phyloP scores from a whole-genome alignment of 495 filamentous ascomycete species.

The Pyrenula massariospora region DNA sequence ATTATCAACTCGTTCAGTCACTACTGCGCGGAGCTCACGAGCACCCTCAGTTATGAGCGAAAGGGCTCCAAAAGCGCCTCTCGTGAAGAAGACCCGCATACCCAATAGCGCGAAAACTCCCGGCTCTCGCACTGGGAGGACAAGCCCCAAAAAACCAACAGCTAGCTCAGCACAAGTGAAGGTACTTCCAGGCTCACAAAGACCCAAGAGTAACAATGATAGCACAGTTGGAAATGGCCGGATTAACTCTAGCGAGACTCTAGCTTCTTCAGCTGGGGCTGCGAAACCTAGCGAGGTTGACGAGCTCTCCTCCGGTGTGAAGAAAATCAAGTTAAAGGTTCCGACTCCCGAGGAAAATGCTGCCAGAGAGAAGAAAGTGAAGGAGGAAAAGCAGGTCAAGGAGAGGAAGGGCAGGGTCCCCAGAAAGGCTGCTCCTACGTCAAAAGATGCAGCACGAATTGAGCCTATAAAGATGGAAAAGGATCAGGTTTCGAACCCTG shows the following conservation, averaged over 20 bases:
- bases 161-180: background rate
- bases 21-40: constrained; percentile 4
- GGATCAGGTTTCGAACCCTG: background rate
- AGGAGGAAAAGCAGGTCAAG: constrained; percentile 18
- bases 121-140: constrained; percentile 31
- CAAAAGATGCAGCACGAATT: constrained; percentile 11
- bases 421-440: constrained; percentile 8
- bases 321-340: constrained; percentile 66
- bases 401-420: constrained; percentile 13
- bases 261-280: background rate
- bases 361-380: constrained; percentile 34
- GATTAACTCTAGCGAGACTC: background rate
- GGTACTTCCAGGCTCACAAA: background rate
- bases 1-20: constrained; percentile 6
- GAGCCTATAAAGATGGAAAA: background rate
- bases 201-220: background rate
- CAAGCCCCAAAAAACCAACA: constrained; percentile 24
- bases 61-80: constrained; percentile 4
- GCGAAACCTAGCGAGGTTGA: constrained; percentile 35
- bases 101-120: constrained; percentile 5
- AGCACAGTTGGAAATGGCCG: background rate
- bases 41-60: constrained; percentile 14
- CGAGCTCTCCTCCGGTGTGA: constrained; percentile 52
- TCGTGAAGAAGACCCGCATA: constrained; percentile 34
- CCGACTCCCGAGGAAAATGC: constrained; percentile 61